Percentiles rank a stretch among this genome's conserved stretches.
Conservation (phyloP, 2,329 filamentous ascomycete genomes). For the Knufia petricola region DNA sequence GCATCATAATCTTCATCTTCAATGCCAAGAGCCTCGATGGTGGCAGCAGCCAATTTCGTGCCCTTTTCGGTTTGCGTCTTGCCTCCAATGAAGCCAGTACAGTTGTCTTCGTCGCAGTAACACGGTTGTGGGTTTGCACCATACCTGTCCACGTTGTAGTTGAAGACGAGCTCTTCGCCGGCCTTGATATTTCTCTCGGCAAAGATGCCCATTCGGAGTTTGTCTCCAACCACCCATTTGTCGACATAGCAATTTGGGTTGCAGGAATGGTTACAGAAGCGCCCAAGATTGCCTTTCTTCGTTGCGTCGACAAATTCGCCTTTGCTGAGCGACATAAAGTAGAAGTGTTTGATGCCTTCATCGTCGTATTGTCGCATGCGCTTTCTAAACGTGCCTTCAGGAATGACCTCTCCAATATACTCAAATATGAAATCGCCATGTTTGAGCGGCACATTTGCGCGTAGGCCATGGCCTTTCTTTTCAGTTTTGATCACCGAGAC, state of each 20-base stretch:
- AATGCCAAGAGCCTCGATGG: constrained; percentile 90
- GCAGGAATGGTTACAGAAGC: constrained; percentile 98
- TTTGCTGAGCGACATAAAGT: constrained; percentile 98
- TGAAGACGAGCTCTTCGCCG: constrained; percentile 94
- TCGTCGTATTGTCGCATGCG: constrained; percentile 91
- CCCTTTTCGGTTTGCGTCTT: constrained; percentile 95
- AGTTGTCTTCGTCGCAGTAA: constrained; percentile 91
- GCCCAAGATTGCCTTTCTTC: constrained; percentile 87
- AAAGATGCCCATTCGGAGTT: constrained; percentile 98
- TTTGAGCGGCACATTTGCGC: constrained; percentile 66
- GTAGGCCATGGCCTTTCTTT: constrained; percentile 91
- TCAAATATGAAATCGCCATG: constrained; percentile 92
- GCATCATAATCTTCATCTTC: constrained; percentile 80
- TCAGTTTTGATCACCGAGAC: constrained; percentile 96
- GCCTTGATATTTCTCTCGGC: constrained; percentile 72
- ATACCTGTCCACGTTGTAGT: constrained; percentile 98
- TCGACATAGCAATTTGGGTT: constrained; percentile 98
- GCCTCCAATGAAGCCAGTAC: constrained; percentile 90
- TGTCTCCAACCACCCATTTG: constrained; percentile 97
- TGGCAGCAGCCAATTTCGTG: constrained; percentile 79
- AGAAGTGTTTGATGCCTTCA: constrained; percentile 97
- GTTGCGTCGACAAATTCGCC: constrained; percentile 96
- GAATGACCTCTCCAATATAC: constrained; percentile 97
- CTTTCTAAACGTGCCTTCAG: constrained; percentile 76
- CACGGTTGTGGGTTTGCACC: constrained; percentile 94